phyloP scores from a whole-genome alignment of 257 asterid genomes.

The Solanum tarapatanum region DNA sequence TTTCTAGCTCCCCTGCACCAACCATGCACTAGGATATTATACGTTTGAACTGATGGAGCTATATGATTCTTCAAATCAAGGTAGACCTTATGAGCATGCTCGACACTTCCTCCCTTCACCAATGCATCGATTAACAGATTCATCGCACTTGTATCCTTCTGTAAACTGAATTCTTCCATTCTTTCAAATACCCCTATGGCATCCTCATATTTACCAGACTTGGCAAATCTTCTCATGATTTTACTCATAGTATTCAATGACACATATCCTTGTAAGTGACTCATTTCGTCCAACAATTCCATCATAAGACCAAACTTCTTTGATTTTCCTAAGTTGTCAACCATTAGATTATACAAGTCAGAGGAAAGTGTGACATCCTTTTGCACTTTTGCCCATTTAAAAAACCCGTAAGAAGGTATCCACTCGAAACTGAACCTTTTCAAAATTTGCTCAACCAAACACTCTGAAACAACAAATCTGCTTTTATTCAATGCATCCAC shows the following conservation, averaged over 20 bases:
- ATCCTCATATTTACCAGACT: slow-evolving; percentile 54
- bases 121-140: slow-evolving; percentile 49
- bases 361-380: slow-evolving; percentile 34
- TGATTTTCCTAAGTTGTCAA: slow-evolving; percentile 60
- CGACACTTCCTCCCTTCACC: slow-evolving; percentile 64
- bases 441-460: slow-evolving; percentile 49
- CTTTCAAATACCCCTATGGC: slow-evolving; percentile 41
- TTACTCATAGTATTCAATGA: slow-evolving; percentile 44
- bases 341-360: slow-evolving; percentile 43
- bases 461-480: slow-evolving; percentile 35
- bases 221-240: slow-evolving; percentile 62
- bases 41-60: slow-evolving; percentile 41
- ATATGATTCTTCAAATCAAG: slow-evolving; percentile 29
- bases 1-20: slow-evolving; percentile 69
- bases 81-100: slow-evolving; percentile 52
- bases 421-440: slow-evolving; percentile 73
- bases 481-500: slow-evolving; percentile 34
- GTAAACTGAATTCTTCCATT: slow-evolving; percentile 35
- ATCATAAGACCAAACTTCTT: slow-evolving; percentile 59
- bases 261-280: slow-evolving; percentile 32
- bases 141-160: slow-evolving; percentile 29
- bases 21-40: slow-evolving; percentile 62
- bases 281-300: slow-evolving; percentile 73
- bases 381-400: slow-evolving; percentile 60
- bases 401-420: slow-evolving; percentile 64